phyloP scores from a whole-genome alignment of 257 asterid genomes.

The Linaria vulgaris region DNA sequence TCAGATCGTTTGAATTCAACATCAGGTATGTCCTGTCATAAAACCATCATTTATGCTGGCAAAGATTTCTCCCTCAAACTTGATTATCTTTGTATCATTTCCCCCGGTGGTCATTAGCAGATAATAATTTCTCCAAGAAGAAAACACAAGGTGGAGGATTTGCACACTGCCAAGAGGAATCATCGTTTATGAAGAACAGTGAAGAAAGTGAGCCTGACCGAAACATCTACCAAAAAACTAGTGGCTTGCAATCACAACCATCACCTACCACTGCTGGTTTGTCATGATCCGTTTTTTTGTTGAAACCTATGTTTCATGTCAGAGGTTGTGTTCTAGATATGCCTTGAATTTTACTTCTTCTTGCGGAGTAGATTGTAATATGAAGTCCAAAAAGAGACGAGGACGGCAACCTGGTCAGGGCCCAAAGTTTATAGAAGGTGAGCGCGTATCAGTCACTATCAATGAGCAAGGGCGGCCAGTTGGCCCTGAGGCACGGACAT shows the following conservation, averaged over 20 bases:
- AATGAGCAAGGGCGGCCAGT: conserved; percentile 39
- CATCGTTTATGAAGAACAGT: conserved; percentile 2
- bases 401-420: conserved; percentile 31
- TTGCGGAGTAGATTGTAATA: conserved; percentile 17
- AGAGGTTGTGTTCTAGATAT: neutral
- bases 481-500: conserved; percentile 34
- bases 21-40: conserved; percentile 16
- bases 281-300: neutral
- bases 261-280: conserved; percentile 20
- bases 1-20: conserved; percentile 13
- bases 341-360: neutral
- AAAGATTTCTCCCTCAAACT: conserved; percentile 1
- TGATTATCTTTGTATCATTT: neutral
- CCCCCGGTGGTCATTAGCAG: conserved; percentile 14
- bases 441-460: conserved; percentile 25
- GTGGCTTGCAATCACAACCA: neutral
- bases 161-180: conserved; percentile 11
- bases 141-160: conserved; percentile 6
- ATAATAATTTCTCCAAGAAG: conserved; percentile 24
- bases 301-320: neutral
- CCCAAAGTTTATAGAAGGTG: conserved; percentile 23
- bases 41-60: neutral
- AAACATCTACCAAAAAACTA: conserved; percentile 7
- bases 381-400: conserved; percentile 25
- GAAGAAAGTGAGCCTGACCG: neutral